Evolutionary conservation across 306 rosid species (phyloP), one percentile per base, ranked within the genome.

Genomic region (Mimosa pudica): DNA sequence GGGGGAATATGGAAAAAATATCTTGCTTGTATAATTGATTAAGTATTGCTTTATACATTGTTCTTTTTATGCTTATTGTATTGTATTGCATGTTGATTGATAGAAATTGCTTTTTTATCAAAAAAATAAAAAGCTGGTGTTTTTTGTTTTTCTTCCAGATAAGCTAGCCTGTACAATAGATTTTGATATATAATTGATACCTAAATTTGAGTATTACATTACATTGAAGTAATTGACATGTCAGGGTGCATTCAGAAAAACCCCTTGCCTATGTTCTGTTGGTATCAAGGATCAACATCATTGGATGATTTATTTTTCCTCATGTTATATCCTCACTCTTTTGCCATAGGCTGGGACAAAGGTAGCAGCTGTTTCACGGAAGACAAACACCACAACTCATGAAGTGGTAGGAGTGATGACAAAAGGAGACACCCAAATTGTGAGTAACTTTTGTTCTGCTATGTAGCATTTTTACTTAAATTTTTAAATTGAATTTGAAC

Each of bases 371-470:
- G 98, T 95, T 83, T 93, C 99, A 6, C 82, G 97, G 82, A 95
- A 95, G 91, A 95, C 98, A 47, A 91, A 95, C 85, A 95, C 98
- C 78, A 92, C 98, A n/a, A 89, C 92, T 79, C 96, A 95, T 89
- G 98, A 95, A 89, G 97, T 95, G 30, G 86, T 91, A 41, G 98
- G 97, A 83, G 93, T 90, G 62, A 77, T 91, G 89, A 95, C 98
- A 10, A 90, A 92, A 81, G 97, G 90, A 84, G 86, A 91, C 77
- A 92, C 97, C 75, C 98, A 92, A 88, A 83, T 92, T 84, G 98
- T 95, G 82, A 68, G 98, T 90, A 49, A 48, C 79, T 79, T 48
- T 18, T 78, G 42, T 75, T 80, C 7, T 77, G 35, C 38, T 42
- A 47, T 75, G 62, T 70, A 13, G 55, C 60, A 83, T 65, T 58